Conservation (phyloP, 306 rosid genomes). For the Boehmeria nivea region DNA sequence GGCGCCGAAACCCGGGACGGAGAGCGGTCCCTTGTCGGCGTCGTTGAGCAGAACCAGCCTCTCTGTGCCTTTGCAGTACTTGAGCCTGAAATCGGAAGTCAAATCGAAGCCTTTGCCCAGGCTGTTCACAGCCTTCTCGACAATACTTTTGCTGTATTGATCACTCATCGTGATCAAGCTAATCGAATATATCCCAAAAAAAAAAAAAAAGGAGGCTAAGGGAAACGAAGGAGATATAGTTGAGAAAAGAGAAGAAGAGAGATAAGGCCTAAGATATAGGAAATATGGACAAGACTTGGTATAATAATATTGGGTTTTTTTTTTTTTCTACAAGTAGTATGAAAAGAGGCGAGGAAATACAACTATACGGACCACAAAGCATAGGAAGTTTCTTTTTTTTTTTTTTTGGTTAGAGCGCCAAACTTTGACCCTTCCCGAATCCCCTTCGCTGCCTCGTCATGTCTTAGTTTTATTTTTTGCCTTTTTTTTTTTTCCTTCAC, state of each 20-base stretch:
- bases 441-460: too few species aligned
- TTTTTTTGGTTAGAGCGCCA: too few species aligned
- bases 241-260: not conserved
- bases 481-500: too few species aligned
- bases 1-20: conserved; percentile 54
- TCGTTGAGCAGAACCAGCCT: conserved; percentile 54
- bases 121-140: conserved; percentile 46
- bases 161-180: conserved; percentile 27
- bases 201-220: not conserved
- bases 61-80: conserved; percentile 65
- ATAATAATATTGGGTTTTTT: too few species aligned
- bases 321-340: too few species aligned
- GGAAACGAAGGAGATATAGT: not conserved
- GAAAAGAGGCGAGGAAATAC: too few species aligned
- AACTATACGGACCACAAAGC: too few species aligned
- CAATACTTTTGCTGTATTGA: conserved; percentile 19
- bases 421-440: too few species aligned
- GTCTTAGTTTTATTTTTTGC: too few species aligned
- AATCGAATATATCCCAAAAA: not conserved
- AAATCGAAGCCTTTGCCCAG: conserved; percentile 91
- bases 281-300: too few species aligned
- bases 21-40: conserved; percentile 25
- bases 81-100: conserved; percentile 75
- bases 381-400: too few species aligned
- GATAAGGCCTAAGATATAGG: too few species aligned